Base-by-base conservation (phyloP, 208 protist genomes). In the Endotrypanum monterogeii region DNA sequence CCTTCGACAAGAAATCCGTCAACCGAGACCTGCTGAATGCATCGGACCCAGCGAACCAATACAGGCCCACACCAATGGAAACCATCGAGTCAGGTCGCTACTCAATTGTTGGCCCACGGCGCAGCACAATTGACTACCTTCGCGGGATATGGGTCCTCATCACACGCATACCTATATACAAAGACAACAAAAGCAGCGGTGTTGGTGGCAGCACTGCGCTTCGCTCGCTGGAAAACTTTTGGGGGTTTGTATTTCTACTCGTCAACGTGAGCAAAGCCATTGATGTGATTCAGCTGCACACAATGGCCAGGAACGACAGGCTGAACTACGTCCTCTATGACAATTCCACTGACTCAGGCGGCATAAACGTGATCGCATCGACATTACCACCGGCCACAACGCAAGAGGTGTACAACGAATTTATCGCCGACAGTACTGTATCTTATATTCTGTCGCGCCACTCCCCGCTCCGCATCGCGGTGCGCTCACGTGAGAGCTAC, bases 191-290 rank as follows among this genome's bases (percentile, higher is more conserved):
- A 11, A 48, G 30, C 11, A 32, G 32, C 8, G 57, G n/a, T n/a
- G n/a, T n/a, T n/a, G n/a, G n/a, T n/a, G n/a, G n/a, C n/a, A n/a
- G n/a, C n/a, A n/a, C n/a, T n/a, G n/a, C 32, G 6, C 25, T 58
- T 18, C 48, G 55, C 5, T 12, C 37, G 14, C 39, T 52, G 8
- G 28, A 77, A 11, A 88, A 72, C 54, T 96, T 96, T 71, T 96
- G 92, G 89, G 92, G 92, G 55, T 94, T 96, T 65, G 63, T 77
- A 8, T 39, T 73, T 30, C 54, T 79, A 30, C 55, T 74, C 2
- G 65, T 89, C 8, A 87, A 90, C 71, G 69, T 96, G 39, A 84
- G 67, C 41, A 51, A 55, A 9, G 62, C 89, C 1, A 60, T 94
- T 35, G 67, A 72, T 16, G 30, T 63, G 2, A 75, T 71, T 20